phyloP scores from a whole-genome alignment of 2,329 filamentous ascomycete species.

The Aspergillus sergii region DNA sequence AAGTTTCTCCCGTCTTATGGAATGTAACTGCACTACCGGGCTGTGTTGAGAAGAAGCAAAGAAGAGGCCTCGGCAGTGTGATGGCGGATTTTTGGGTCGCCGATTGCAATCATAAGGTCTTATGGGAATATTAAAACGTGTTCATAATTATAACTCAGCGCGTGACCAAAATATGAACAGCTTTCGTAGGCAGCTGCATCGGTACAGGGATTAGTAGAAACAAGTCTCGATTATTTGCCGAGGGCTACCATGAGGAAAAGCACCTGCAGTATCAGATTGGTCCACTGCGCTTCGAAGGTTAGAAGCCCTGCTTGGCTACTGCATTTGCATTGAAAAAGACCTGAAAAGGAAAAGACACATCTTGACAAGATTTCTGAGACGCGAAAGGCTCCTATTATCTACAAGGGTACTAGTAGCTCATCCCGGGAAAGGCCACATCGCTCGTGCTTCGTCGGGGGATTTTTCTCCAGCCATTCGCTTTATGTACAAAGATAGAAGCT shows the following conservation, averaged over 20 bases:
- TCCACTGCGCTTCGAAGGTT: not conserved
- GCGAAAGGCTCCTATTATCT: no score
- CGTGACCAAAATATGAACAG: not conserved
- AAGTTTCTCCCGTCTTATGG: not conserved
- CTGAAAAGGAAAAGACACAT: no score
- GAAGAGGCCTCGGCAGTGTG: not conserved
- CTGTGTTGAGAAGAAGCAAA: not conserved
- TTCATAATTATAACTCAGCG: not conserved
- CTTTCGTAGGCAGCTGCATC: not conserved
- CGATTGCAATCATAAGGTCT: not conserved
- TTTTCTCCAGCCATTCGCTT: slow-evolving; percentile 20
- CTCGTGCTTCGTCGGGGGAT: slow-evolving; percentile 21
- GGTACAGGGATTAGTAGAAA: not conserved
- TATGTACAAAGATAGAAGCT: slow-evolving; percentile 26
- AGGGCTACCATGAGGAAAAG: not conserved
- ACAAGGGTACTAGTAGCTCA: not conserved
- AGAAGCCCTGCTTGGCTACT: not conserved
- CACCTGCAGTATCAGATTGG: not conserved
- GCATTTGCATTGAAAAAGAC: not conserved
- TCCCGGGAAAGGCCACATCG: slow-evolving; percentile 25
- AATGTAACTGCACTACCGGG: not conserved
- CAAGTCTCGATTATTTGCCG: not conserved
- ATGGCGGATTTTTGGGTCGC: not conserved
- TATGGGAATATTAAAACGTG: not conserved
- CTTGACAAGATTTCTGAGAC: no score